Evolutionary conservation across 192 early-diverging fungal genomes (phyloP).

Genomic region (Fimicolochytrium jonesii): DNA sequence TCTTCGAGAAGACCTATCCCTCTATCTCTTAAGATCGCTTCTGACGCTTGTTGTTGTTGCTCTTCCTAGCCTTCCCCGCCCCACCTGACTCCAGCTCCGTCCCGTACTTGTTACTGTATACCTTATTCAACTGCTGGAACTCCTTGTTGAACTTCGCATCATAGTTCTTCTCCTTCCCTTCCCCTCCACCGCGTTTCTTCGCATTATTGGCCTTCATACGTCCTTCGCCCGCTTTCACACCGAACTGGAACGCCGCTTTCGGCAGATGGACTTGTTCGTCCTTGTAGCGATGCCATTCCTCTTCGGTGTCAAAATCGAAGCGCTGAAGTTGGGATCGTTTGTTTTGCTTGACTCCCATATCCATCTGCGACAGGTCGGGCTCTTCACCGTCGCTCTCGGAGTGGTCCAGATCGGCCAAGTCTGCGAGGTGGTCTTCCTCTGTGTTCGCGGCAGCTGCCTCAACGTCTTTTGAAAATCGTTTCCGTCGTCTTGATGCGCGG

Average conservation of each 20-base stretch:
- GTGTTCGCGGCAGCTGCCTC: too few relatives aligned
- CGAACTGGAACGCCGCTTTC: slow-evolving; percentile 73
- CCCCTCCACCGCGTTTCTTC: slow-evolving; percentile 33
- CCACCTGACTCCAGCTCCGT: slow-evolving; percentile 11
- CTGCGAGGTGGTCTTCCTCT: slow-evolving; percentile 11
- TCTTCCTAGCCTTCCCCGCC: too few relatives aligned
- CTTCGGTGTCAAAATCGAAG: slow-evolving; percentile 78
- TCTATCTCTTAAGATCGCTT: too few relatives aligned
- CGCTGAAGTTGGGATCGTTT: slow-evolving; percentile 65
- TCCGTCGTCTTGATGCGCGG: too few relatives aligned
- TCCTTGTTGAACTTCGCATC: slow-evolving; percentile 40
- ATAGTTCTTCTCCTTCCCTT: slow-evolving; percentile 30
- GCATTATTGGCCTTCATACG: slow-evolving; percentile 36
- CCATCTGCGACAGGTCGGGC: slow-evolving; percentile 49
- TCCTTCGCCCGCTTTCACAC: slow-evolving; percentile 62
- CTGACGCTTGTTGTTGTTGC: too few relatives aligned
- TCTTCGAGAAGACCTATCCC: too few relatives aligned
- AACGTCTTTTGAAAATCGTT: too few relatives aligned
- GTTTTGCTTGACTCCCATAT: slow-evolving; percentile 66
- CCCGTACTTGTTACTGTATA: slow-evolving; percentile 45
- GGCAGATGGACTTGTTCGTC: slow-evolving; percentile 66
- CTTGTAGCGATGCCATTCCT: slow-evolving; percentile 71
- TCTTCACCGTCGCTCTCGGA: slow-evolving; percentile 31
- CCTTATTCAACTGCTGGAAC: slow-evolving; percentile 43
- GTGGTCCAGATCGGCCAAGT: slow-evolving; percentile 36